Conservation (phyloP, 768 basidiomycete genomes). For the Vishniacozyma victoriae region DNA sequence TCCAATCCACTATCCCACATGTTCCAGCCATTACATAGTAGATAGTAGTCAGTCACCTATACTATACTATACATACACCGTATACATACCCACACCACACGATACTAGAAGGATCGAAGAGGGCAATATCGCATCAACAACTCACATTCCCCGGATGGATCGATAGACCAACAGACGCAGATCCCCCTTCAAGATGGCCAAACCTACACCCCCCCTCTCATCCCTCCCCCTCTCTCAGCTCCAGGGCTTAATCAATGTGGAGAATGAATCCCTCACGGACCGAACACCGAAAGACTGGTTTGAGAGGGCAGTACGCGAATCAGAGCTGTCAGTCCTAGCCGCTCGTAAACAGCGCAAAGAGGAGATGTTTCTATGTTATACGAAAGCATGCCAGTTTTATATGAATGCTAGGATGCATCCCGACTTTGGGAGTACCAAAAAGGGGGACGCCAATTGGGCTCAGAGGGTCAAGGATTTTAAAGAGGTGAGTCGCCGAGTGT, state of each 20-base stretch:
- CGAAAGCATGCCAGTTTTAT: conserved; percentile 24
- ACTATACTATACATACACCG: no score
- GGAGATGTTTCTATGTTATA: conserved; percentile 38
- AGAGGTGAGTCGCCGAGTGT: conserved; percentile 18
- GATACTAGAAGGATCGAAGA: no score
- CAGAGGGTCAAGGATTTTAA: conserved; percentile 33
- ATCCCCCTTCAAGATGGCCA: conserved; percentile 16
- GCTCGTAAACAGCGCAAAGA: conserved; percentile 31
- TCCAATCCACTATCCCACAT: no score
- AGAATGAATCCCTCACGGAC: conserved; percentile 2
- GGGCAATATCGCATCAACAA: no score
- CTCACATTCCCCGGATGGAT: no score
- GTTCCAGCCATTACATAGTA: no score
- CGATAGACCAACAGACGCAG: no score
- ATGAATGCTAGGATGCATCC: conserved; percentile 23
- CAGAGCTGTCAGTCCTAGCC: conserved; percentile 28
- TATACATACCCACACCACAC: no score
- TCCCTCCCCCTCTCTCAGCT: conserved; percentile 15
- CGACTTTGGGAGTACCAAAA: conserved; percentile 13
- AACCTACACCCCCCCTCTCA: conserved; percentile 21
- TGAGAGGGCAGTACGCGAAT: conserved; percentile 23
- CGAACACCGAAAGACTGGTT: conserved; percentile 34
- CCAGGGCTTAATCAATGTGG: conserved; percentile 10
- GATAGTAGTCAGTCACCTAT: no score
- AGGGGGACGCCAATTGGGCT: conserved; percentile 22